Base-by-base conservation (phyloP, 2,329 filamentous ascomycete species). In the Pestalotiopsis sp. region DNA sequence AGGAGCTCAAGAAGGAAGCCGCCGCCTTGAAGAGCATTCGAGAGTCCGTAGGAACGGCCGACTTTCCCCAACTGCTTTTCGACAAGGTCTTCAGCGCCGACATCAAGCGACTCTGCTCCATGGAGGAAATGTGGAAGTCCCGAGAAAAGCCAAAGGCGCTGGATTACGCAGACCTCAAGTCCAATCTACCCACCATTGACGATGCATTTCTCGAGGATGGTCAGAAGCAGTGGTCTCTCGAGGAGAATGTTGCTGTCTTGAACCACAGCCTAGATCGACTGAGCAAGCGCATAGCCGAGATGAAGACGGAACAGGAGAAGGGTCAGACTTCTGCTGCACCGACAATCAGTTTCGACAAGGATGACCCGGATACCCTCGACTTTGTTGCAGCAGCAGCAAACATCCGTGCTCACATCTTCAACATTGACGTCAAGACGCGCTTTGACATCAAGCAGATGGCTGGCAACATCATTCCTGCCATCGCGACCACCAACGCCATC, bases 381-480 rank as follows among this genome's bases (percentile, higher is more conserved):
- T 98, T 99, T 78, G 96, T 99, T 6, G 89, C 94, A 1, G 90
- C 96, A 0, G 93, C 92, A 73, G 94, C 95, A 38, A 99, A 99
- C 76, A 88, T 99, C 27, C 90, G 96, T 59, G 96, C 95, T 1
- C 85, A 89, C 27, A 87, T 97, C n/a, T 99, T 99, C 77, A 92
- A 91, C 68, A 97, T 99, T 68, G 92, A 95, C 66, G 83, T 85
- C 4, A 95, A 94, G 79, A 97, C 94, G 25, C 94, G 97, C 69
- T 99, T 98, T 77, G 95, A 98, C 77, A 95, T 96, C 75, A 99
- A 99, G 83, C 93, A 99, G 81, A 99, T 98, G 95, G 96, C 96
- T 3, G 96, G 96, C 66, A 99, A 99, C 78, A 99, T 99, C 75
- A 99, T 99, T 70, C 96, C 96, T 1, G 96, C 96, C 1, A 99